A percentile compares a stretch with the other conserved stretches of the same genome.
These are phyloP conservation scores for Cynara cardunculus DNA, from an alignment of 129 eudicot genomes.

Conservation along the genomic window DNA sequence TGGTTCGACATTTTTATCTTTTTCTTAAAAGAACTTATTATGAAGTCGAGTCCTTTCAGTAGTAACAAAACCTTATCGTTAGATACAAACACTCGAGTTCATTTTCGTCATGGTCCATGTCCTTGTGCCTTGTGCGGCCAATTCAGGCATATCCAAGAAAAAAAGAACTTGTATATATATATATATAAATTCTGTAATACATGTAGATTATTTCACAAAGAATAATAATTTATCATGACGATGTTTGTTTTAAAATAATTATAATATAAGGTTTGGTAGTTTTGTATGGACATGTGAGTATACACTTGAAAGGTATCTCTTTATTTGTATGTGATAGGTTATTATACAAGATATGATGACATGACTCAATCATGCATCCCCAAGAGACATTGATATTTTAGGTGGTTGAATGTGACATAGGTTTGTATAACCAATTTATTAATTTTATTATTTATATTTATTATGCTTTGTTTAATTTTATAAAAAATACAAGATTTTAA, in stretches of 20 bases:
- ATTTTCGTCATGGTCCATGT: slow-evolving; percentile 12
- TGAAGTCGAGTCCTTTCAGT: neutral
- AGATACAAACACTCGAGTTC: neutral
- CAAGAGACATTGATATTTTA: slow-evolving; percentile 29
- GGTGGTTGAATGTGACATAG: slow-evolving; percentile 24
- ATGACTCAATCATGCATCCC: slow-evolving; percentile 32
- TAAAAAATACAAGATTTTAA: neutral
- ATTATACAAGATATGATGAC: slow-evolving; percentile 16
- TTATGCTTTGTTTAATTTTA: neutral
- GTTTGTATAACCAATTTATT: slow-evolving; percentile 14
- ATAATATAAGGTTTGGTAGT: slow-evolving; percentile 24
- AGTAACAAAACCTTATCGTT: neutral
- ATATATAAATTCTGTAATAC: too few relatives aligned
- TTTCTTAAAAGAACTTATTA: neutral
- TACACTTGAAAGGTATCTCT: slow-evolving; percentile 19
- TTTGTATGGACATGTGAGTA: slow-evolving; percentile 30
- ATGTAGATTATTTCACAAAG: neutral
- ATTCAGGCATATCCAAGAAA: neutral
- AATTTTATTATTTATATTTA: neutral
- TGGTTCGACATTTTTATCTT: neutral
- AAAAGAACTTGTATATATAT: neutral
- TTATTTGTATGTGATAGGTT: slow-evolving; percentile 17
- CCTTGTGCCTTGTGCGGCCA: slow-evolving; percentile 11
- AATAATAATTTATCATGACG: neutral
- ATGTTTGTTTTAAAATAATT: slow-evolving; percentile 4